Evolutionary conservation across 108 stramenopile species (phyloP), one percentile per base, ranked within the genome.

Genomic region (Stephanodiscus triporus): DNA sequence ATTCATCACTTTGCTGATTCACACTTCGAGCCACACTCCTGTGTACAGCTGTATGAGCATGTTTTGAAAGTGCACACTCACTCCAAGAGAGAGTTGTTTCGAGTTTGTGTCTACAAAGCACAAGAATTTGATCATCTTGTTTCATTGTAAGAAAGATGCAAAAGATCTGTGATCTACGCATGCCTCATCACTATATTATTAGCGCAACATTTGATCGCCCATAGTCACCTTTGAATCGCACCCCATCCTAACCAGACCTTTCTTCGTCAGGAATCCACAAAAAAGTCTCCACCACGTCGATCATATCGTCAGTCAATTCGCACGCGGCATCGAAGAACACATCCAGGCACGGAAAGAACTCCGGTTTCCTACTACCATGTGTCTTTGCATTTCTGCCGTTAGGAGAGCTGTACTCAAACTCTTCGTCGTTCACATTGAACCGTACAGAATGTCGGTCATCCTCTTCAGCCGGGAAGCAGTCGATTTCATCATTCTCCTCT

Each of bases 321-420:
- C 56, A 27, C 27, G 32, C 30, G 30, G 29, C 13, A 57, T 57
- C 56, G 56, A 57, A 45, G 13, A 45, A 45, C 43, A 45, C 43
- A 45, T 45, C 43, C 11, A 45, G 13, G 43, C 13, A 45, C 13
- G 43, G 43, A 16, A 45, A 45, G 43, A 14, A 45, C 43, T 45
- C 43, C 0, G 43, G 43, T 45, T 45, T 17, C 43, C 43, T 45
- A 2, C 14, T 16, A 14, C 11, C 3, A 17, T 4, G 40, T 40
- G 43, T 45, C 0, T 1, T 16, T 16, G 2, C 43, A 45, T 17
- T 14, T 45, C 16, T 14, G 16, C 43, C 43, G 14, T 16, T 16
- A 45, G 16, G 0, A 45, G 43, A 45, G 43, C 16, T 54, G 53
- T 26, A 54, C 53, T 54, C 53, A 26, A 26, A 54, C 53, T 54